Evolutionary conservation across 1,139 yeast genomes (phyloP), one percentile per base, ranked within the genome.

Genomic region (Keqinozyma sinolaborantium): DNA sequence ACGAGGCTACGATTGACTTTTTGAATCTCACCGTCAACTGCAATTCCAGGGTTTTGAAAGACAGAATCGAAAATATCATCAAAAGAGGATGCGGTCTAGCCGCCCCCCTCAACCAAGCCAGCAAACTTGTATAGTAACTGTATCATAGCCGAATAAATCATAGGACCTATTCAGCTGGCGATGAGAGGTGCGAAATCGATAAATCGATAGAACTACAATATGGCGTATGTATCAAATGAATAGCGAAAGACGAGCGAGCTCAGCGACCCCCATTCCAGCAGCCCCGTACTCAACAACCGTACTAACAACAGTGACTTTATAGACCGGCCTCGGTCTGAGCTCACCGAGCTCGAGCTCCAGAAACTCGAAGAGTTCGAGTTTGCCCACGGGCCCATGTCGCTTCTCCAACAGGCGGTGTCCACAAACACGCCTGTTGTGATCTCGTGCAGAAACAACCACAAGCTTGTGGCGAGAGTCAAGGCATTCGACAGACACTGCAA

Each of bases 401-500:
- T 92, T 23, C 71, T 92, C 16, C 86, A 87, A 45, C 77, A 79
- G 32, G 90, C 97, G 0, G 83, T 87, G 26, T 73, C 79, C 42
- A 73, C 79, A 40, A 80, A 78, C 36, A 72, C 83, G 2, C 88
- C 90, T 16, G 86, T 94, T 4, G 77, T 92, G 35, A 85, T 92
- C 45, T 86, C 96, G 16, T 78, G 95, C 42, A 75, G 99, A 50
- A 92, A 92, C 56, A 90, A 90, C 58, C 96, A 88, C 52, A 92
- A 92, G 58, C 70, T 92, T 28, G 73, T 92, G 18, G 97, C 92
- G 2, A 78, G 85, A 44, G 94, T 92, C 30, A 84, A 85, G 52
- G 97, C 97, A 0, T 94, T 88, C 55, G 99, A 92, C 55, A 79
- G 97, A 50, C 99, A 92, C 58, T 83, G 96, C 41, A 92, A 92